phyloP scores from a whole-genome alignment of 1,139 yeast genomes.

The Kluyveromyces sp. region DNA sequence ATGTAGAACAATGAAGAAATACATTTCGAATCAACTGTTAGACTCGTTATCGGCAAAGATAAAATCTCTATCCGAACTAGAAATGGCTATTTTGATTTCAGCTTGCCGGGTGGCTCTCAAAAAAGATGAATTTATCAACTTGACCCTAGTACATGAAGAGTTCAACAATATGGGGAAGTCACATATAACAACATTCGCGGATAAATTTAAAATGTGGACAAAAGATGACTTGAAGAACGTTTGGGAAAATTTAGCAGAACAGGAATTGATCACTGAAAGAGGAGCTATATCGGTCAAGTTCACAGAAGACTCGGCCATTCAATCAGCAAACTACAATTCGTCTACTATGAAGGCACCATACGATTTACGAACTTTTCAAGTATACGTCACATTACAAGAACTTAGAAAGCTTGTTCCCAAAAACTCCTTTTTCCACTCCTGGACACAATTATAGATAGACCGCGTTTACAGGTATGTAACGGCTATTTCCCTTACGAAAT shows the following conservation, averaged over 20 bases:
- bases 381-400: constrained; percentile 28
- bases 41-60: constrained; percentile 25
- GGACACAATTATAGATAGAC: constrained; percentile 29
- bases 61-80: constrained; percentile 57
- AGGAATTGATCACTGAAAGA: constrained; percentile 28
- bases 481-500: too few relatives aligned
- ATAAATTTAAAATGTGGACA: constrained; percentile 43
- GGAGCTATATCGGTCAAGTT: constrained; percentile 28
- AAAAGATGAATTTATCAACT: constrained; percentile 54
- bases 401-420: constrained; percentile 27
- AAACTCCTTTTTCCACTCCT: constrained; percentile 28
- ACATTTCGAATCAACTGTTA: constrained; percentile 25
- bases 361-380: constrained; percentile 27
- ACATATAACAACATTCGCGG: constrained; percentile 35
- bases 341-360: constrained; percentile 28
- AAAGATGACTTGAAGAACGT: constrained; percentile 43
- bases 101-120: constrained; percentile 67
- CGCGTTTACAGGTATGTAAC: too few relatives aligned
- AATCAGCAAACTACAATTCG: constrained; percentile 30
- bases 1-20: constrained; percentile 16
- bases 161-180: constrained; percentile 52
- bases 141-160: constrained; percentile 73
- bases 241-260: constrained; percentile 41
- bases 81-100: constrained; percentile 59
- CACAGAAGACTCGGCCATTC: constrained; percentile 30